A percentile compares a stretch with the other conserved stretches of the same genome.
phyloP scores from a whole-genome alignment of 108 stramenopile genomes.

The Fragilaria crotonensis region DNA sequence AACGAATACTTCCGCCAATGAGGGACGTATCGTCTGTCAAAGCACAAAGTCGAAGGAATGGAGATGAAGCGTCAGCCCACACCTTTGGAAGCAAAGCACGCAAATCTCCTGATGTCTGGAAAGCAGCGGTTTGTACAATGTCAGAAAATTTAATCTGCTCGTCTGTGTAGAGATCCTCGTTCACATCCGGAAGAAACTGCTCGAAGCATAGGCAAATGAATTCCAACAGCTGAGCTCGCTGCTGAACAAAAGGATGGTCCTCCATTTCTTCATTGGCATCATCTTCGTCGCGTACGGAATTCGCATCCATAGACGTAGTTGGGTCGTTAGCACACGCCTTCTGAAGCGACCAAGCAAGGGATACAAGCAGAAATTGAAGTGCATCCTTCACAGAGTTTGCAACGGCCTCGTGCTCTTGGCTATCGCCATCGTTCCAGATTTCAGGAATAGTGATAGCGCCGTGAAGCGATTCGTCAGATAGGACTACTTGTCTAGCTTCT shows the following conservation, averaged over 20 bases:
- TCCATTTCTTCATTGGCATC: constrained; percentile 30
- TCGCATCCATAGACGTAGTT: neutral
- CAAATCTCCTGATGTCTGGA: constrained; percentile 48
- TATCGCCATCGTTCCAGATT: constrained; percentile 35
- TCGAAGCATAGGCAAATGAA: constrained; percentile 63
- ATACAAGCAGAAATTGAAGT: constrained; percentile 39
- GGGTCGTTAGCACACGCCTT: neutral
- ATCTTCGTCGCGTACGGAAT: constrained; percentile 21
- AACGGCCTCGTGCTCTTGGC: constrained; percentile 31
- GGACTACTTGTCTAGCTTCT: constrained; percentile 12
- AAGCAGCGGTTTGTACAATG: constrained; percentile 46
- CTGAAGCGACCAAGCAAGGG: constrained; percentile 28
- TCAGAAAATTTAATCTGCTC: constrained; percentile 53
- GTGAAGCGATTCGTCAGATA: constrained; percentile 3
- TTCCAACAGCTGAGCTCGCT: constrained; percentile 51
- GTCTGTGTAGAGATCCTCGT: constrained; percentile 29
- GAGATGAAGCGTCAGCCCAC: constrained; percentile 41
- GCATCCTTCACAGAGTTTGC: constrained; percentile 37
- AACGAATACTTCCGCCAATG: constrained; percentile 61
- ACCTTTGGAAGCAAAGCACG: constrained; percentile 59
- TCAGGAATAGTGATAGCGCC: constrained; percentile 22
- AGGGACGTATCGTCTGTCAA: constrained; percentile 46
- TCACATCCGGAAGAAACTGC: constrained; percentile 47
- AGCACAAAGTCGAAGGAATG: constrained; percentile 52
- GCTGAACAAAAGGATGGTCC: constrained; percentile 35